phyloP scores from a whole-genome alignment of 2,329 filamentous ascomycete species.

The Fonsecaea erecta region DNA sequence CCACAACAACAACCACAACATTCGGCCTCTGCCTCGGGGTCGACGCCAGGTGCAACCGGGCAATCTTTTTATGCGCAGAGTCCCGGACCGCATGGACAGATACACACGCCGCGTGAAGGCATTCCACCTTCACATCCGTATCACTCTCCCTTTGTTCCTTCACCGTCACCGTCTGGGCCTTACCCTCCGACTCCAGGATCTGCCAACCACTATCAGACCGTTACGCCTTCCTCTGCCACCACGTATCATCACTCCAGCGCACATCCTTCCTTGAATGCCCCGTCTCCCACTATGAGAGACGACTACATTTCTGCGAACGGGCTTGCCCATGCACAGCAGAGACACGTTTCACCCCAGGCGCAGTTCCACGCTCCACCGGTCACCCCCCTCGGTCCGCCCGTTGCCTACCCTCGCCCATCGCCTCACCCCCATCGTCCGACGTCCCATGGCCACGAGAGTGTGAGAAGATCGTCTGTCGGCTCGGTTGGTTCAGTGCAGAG shows the following conservation, averaged over 20 bases:
- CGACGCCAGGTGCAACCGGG: slow-evolving; percentile 33
- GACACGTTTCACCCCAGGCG: slow-evolving; percentile 33
- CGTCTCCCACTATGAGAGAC: slow-evolving; percentile 32
- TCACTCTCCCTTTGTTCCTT: slow-evolving; percentile 34
- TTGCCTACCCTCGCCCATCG: slow-evolving; percentile 34
- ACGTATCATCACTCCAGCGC: slow-evolving; percentile 27
- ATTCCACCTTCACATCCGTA: slow-evolving; percentile 29
- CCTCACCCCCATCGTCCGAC: slow-evolving; percentile 33
- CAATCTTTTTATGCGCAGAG: slow-evolving; percentile 35
- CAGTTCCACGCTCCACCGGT: slow-evolving; percentile 35
- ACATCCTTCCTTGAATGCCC: slow-evolving; percentile 26
- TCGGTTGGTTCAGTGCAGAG: slow-evolving; percentile 35
- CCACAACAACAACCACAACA: slow-evolving; percentile 33
- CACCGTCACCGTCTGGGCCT: slow-evolving; percentile 32
- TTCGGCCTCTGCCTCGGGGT: slow-evolving; percentile 25
- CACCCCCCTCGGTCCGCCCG: slow-evolving; percentile 38
- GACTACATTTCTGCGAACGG: slow-evolving; percentile 27
- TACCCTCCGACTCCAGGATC: slow-evolving; percentile 36
- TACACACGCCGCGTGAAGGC: slow-evolving; percentile 34
- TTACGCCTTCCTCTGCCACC: slow-evolving; percentile 23
- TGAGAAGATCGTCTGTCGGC: slow-evolving; percentile 31
- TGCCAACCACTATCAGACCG: slow-evolving; percentile 26
- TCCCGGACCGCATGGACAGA: slow-evolving; percentile 34
- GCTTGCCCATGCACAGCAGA: slow-evolving; percentile 25
- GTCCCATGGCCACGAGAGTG: slow-evolving; percentile 37